Conservation (phyloP, 176 grass and related monocot genomes). For the Eragrostis curvula region DNA sequence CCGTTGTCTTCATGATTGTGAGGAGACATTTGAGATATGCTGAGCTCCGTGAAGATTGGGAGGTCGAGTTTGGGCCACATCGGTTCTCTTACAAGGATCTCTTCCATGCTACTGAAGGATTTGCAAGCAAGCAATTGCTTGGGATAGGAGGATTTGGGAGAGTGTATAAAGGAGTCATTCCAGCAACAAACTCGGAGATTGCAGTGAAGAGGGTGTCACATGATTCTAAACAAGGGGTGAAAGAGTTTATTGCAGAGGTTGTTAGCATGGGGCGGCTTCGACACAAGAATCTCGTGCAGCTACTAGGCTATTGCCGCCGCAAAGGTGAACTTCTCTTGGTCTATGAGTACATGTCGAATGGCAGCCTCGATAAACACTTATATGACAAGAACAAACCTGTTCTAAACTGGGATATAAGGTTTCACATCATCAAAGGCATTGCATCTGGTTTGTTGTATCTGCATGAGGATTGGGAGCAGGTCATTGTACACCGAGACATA, state of each 20-base stretch:
- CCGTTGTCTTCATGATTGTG: slow-evolving; percentile 23
- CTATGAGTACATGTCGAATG: slow-evolving; percentile 55
- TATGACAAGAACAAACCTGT: slow-evolving; percentile 23
- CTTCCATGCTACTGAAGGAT: slow-evolving; percentile 58
- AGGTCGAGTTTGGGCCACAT: slow-evolving; percentile 55
- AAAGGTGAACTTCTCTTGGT: slow-evolving; percentile 60
- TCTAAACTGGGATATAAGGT: slow-evolving; percentile 42
- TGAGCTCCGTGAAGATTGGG: slow-evolving; percentile 67
- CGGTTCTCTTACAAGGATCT: slow-evolving; percentile 59
- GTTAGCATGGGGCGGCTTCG: slow-evolving; percentile 52
- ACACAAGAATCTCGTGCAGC: slow-evolving; percentile 56
- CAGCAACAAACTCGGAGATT: slow-evolving; percentile 36
- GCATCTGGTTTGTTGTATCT: slow-evolving; percentile 57
- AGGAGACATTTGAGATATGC: slow-evolving; percentile 32
- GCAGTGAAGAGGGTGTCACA: slow-evolving; percentile 56
- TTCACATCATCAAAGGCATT: slow-evolving; percentile 53
- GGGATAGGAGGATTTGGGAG: slow-evolving; percentile 62
- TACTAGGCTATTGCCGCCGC: slow-evolving; percentile 55
- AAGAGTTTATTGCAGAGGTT: slow-evolving; percentile 57
- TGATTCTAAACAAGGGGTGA: slow-evolving; percentile 52
- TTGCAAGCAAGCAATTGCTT: slow-evolving; percentile 38
- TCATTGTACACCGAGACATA: slow-evolving; percentile 58
- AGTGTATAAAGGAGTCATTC: slow-evolving; percentile 57
- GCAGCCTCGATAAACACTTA: slow-evolving; percentile 57
- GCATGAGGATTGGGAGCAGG: slow-evolving; percentile 59